Evolutionary conservation across 2,329 filamentous ascomycete genomes (phyloP).

Genomic region (Capronia americana): DNA sequence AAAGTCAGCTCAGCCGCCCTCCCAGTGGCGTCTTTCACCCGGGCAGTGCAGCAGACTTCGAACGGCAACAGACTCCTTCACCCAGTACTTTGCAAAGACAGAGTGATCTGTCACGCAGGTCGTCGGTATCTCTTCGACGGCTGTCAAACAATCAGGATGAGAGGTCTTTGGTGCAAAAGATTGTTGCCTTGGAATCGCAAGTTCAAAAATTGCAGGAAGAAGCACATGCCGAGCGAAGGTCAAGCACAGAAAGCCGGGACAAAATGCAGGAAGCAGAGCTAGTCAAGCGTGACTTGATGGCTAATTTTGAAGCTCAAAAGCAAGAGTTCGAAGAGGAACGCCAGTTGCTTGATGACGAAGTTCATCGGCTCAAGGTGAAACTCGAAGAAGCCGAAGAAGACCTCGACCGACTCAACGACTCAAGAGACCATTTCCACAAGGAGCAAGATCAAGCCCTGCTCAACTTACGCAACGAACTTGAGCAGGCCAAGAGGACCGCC

Average conservation of each 20-base stretch:
- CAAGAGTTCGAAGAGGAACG: constrained; percentile 86
- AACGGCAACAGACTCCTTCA: constrained; percentile 44
- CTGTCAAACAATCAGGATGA: constrained; percentile 66
- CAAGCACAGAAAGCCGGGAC: constrained; percentile 60
- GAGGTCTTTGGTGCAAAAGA: constrained; percentile 66
- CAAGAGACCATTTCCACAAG: constrained; percentile 79
- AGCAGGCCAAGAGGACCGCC: constrained; percentile 49
- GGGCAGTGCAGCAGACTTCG: constrained; percentile 47
- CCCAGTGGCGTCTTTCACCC: constrained; percentile 57
- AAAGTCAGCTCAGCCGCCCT: constrained; percentile 65
- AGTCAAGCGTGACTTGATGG: constrained; percentile 90
- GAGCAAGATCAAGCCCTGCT: constrained; percentile 72
- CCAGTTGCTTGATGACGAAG: constrained; percentile 79
- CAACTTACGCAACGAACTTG: constrained; percentile 72
- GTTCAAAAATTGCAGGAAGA: constrained; percentile 75
- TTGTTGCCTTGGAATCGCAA: constrained; percentile 77
- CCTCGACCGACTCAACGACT: constrained; percentile 81
- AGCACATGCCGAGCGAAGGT: constrained; percentile 64
- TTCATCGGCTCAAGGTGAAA: constrained; percentile 74
- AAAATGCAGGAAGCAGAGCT: constrained; percentile 83
- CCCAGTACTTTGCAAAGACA: constrained; percentile 44
- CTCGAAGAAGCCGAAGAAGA: constrained; percentile 92
- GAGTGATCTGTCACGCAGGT: constrained; percentile 61
- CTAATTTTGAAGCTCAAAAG: constrained; percentile 92
- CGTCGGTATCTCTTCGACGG: constrained; percentile 66